phyloP scores from a whole-genome alignment of 108 stramenopile species.

The Nitzschia inconspicua region DNA sequence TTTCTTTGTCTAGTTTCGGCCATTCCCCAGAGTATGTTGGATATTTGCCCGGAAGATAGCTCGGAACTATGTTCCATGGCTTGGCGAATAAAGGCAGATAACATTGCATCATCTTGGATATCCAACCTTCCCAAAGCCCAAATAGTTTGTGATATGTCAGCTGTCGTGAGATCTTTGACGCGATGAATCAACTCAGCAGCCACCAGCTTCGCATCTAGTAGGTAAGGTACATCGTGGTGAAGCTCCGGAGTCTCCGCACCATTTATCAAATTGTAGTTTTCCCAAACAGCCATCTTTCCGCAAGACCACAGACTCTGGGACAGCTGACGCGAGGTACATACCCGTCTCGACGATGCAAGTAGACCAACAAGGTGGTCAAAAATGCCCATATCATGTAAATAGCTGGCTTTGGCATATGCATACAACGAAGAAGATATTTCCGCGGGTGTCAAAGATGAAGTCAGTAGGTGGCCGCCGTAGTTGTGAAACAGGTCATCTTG shows the following conservation, averaged over 20 bases:
- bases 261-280: not conserved
- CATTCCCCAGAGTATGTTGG: conserved; percentile 65
- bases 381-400: conserved; percentile 59
- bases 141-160: conserved; percentile 56
- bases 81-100: conserved; percentile 17
- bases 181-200: conserved; percentile 31
- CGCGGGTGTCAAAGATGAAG: conserved; percentile 40
- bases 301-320: conserved; percentile 72
- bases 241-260: conserved; percentile 1
- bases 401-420: conserved; percentile 63
- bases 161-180: conserved; percentile 39
- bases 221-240: conserved; percentile 47
- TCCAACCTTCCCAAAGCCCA: conserved; percentile 63
- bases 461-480: conserved; percentile 50
- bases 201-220: conserved; percentile 27
- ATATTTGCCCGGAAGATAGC: conserved; percentile 50
- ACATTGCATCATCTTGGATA: conserved; percentile 14
- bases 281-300: conserved; percentile 56
- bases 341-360: conserved; percentile 33
- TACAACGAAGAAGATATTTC: conserved; percentile 60
- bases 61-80: conserved; percentile 20
- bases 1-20: conserved; percentile 40
- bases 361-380: conserved; percentile 60
- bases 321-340: conserved; percentile 37
- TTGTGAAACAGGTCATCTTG: conserved; percentile 32